Evolutionary conservation across 768 basidiomycete genomes (phyloP).

Genomic region (Tulasnella sp.): DNA sequence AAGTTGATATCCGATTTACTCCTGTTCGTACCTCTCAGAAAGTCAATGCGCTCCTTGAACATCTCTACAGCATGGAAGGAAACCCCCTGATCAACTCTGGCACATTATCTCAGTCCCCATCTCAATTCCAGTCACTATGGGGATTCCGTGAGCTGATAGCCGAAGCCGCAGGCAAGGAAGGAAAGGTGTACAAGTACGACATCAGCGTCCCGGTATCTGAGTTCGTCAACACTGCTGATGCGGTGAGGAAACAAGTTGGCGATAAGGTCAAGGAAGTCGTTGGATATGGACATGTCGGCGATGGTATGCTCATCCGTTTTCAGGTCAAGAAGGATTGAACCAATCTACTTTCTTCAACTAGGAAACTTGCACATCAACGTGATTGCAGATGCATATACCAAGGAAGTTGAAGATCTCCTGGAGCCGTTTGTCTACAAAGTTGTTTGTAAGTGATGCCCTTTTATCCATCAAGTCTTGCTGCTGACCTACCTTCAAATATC

Average conservation of each 20-base stretch:
- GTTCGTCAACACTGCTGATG: constrained; percentile 81
- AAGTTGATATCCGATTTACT: neutral
- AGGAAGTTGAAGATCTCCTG: constrained; percentile 71
- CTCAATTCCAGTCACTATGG: constrained; percentile 86
- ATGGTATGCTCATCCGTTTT: constrained; percentile 45
- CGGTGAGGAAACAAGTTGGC: constrained; percentile 55
- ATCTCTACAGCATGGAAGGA: constrained; percentile 40
- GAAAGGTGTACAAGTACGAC: constrained; percentile 95
- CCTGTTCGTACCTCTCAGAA: constrained; percentile 54
- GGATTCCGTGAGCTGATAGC: constrained; percentile 81
- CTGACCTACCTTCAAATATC: neutral
- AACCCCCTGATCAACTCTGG: constrained; percentile 75
- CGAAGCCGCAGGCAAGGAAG: constrained; percentile 85
- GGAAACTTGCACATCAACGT: constrained; percentile 93
- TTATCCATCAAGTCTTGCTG: neutral
- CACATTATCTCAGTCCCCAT: constrained; percentile 78
- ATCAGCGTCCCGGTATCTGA: constrained; percentile 74
- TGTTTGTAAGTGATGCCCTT: constrained; percentile 30
- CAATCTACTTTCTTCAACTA: constrained; percentile 23
- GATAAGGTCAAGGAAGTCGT: constrained; percentile 60
- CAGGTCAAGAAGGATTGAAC: neutral
- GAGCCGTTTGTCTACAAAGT: constrained; percentile 95
- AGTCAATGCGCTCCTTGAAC: constrained; percentile 64
- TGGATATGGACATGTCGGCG: constrained; percentile 95
- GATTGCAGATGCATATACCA: constrained; percentile 65